phyloP scores from a whole-genome alignment of 2,329 filamentous ascomycete genomes.

The Fusarium penzigii region DNA sequence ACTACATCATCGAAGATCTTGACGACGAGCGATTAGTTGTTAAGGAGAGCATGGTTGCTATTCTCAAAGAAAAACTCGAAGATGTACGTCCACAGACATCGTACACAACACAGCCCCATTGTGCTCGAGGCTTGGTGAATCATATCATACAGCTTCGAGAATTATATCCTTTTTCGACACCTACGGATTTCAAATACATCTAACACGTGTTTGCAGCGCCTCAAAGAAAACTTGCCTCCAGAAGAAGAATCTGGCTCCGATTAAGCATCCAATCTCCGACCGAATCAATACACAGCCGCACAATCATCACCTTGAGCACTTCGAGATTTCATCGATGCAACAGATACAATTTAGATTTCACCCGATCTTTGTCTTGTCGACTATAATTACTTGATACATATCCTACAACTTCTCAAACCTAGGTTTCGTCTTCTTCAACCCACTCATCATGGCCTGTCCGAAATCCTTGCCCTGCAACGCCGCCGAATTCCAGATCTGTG shows the following conservation, averaged over 20 bases:
- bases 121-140: background rate
- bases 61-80: conserved; percentile 69
- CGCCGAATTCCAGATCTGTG: conserved; percentile 82
- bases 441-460: conserved; percentile 70
- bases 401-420: conserved; percentile 79
- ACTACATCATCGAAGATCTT: conserved; percentile 77
- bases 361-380: background rate
- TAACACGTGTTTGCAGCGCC: conserved; percentile 38
- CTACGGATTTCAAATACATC: background rate
- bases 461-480: conserved; percentile 83
- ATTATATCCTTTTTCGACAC: background rate
- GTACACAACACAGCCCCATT: background rate
- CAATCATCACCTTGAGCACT: background rate
- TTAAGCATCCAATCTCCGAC: conserved; percentile 21
- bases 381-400: background rate
- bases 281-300: background rate
- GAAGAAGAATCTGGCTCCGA: conserved; percentile 56
- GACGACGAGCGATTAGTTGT: conserved; percentile 76
- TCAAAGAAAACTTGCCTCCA: conserved; percentile 53
- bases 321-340: background rate
- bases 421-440: conserved; percentile 75
- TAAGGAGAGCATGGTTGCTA: conserved; percentile 70
- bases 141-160: background rate
- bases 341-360: background rate
- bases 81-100: conserved; percentile 49